These are phyloP conservation scores for Cronartium ribicola DNA, from an alignment of 1,284 basidiomycete species.

Conservation along the genomic window DNA sequence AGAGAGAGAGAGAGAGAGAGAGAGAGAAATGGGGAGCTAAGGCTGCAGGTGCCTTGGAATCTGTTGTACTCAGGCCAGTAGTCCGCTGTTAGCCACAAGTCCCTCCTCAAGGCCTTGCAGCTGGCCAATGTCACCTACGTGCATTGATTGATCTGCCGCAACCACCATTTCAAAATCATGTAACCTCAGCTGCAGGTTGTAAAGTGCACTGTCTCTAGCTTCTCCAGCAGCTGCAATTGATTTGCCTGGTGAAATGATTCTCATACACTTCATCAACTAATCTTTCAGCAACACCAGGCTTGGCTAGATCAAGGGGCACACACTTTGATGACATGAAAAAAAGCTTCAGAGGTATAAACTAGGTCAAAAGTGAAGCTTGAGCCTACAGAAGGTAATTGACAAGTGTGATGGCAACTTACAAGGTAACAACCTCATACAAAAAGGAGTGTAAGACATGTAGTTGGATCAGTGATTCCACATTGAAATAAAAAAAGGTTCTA, in stretches of 20 bases:
- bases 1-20: too few species aligned
- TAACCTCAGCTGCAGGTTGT: conserved; percentile 9
- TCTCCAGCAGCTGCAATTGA: not conserved
- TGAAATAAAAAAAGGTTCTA: too few species aligned
- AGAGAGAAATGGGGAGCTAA: too few species aligned
- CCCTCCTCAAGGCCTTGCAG: too few species aligned
- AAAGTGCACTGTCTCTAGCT: not conserved
- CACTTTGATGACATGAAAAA: not conserved
- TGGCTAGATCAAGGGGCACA: not conserved
- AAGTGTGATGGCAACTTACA: not conserved
- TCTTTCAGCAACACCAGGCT: not conserved
- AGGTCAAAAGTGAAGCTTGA: too few species aligned
- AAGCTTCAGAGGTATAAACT: too few species aligned
- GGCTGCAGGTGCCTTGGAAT: too few species aligned
- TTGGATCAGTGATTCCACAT: too few species aligned
- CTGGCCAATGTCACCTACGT: conserved; percentile 4
- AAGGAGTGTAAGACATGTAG: too few species aligned
- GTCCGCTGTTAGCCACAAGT: too few species aligned
- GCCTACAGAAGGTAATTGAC: not conserved
- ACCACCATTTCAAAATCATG: conserved; percentile 10
- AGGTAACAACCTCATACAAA: not conserved
- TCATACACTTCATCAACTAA: conserved; percentile 5
- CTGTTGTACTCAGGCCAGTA: too few species aligned
- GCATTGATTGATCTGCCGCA: conserved; percentile 3
- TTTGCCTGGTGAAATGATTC: not conserved